Evolutionary conservation across 192 early-diverging fungal species (phyloP), one percentile per base, ranked within the genome.

Genomic region (Linnemannia hyalina): DNA sequence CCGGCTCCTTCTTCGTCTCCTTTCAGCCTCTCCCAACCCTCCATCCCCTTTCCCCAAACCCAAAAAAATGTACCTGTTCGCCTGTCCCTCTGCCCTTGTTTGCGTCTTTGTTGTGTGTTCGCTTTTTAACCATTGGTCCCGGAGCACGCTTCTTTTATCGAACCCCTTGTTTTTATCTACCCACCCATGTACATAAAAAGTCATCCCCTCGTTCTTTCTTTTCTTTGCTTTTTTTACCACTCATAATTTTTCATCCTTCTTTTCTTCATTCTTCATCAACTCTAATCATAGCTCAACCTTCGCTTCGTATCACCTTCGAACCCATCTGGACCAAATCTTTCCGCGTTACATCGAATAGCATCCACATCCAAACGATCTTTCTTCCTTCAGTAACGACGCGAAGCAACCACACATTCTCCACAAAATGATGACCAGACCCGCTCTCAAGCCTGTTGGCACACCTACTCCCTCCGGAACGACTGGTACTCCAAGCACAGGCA

Each of bases 141-240:
- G 29, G 60, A 15, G 29, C 29, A 65, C 60, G 10, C 60, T 32
- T 32, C 26, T 65, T 65, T 65, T 32, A 16, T 20, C 22, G 69
- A 41, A 9, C 41, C 41, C 69, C 69, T 42, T 70, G 69, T 41
- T 70, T 40, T 70, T 40, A 40, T 42, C 38, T 36, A 70, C 68
- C 41, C 40, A 70, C 20, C 69, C 60, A 35, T 65, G 35, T 65
- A 65, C 60, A 65, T 65, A 65, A 65, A 65, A 65, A 32, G 60
- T 65, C 60, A 65, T 65, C 26, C 60, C 60, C 26, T 65, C 29
- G 32, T n/a, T 32, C 52, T 49, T 46, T 55, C 22, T 75, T 52
- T 40, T 23, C 35, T 15, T 9, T 26, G 6, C 29, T 32, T 65
- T 65, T 13, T 65, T 2, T 65, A 18, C 49, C 49, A 6, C 49